Base-by-base conservation (phyloP, 2,329 filamentous ascomycete genomes). In the Sphaerulina vaccinii region DNA sequence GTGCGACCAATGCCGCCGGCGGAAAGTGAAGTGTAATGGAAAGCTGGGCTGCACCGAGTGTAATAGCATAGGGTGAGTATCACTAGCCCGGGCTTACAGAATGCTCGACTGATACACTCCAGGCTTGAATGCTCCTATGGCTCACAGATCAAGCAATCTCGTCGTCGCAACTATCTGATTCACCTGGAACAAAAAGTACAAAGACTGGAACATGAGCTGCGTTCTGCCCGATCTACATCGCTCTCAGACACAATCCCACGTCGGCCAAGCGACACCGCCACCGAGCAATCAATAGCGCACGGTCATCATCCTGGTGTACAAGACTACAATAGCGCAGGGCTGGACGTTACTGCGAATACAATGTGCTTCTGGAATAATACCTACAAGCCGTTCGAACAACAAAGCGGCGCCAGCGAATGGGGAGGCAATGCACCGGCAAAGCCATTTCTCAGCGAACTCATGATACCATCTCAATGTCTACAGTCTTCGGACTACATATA, bases 21-120 rank as follows among this genome's bases (percentile, higher is more conserved):
- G 52, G 19, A 55, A 55, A 19, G 48, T 51, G 23, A 55, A 55
- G 47, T 55, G 52, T 32, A 50, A 55, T 33, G 52, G 52, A 5
- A 51, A 51, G 42, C 42, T 48, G 36, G 43, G 43, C 32, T 55
- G 52, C 42, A 47, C 43, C n/a, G 48, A 46, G 21, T 55, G 52
- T 22, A 48, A 48, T 19, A 36, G 42, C 37, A 41, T 55, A 18
- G 48, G 47, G 52, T 55, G 29, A 13, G 43, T 36, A 7, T 11
- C 18, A 21, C 24, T 22, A 3, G 7, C 38, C n/a, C 19, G 3
- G 27, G 2, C 11, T 16, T 2, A 13, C 8, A 7, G 23, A 3
- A 9, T 10, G 10, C 1, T 24, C 15, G 27, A 29, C 47, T 55
- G 38, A 55, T 38, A 2, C 8, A 11, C 27, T 7, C 7, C 48